These are phyloP conservation scores for Neurospora intermedia DNA, from an alignment of 495 filamentous ascomycete species.

Conservation along the genomic window DNA sequence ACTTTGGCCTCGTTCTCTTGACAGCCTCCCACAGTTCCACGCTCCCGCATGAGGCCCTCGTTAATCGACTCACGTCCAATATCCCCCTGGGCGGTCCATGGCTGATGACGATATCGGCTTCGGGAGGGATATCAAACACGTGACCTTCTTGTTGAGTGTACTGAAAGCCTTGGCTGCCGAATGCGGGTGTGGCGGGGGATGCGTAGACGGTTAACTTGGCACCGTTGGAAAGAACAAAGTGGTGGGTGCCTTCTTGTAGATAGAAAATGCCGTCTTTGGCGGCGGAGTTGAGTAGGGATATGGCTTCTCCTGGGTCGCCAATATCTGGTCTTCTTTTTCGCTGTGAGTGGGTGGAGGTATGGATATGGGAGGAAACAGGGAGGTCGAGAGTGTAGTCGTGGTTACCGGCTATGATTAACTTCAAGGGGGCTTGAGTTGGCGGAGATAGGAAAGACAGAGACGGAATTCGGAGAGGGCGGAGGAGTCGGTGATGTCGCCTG, in stretches of 20 bases:
- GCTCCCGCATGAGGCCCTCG: conserved; percentile 41
- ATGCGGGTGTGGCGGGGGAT: conserved; percentile 56
- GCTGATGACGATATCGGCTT: conserved; percentile 57
- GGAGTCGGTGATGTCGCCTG: conserved; percentile 59
- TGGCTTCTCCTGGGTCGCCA: too few species aligned
- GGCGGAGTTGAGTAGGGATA: too few species aligned
- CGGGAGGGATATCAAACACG: conserved; percentile 33
- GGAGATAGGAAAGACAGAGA: conserved; percentile 43
- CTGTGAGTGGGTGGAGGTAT: not conserved
- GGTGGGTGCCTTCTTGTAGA: conserved; percentile 53
- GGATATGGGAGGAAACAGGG: conserved; percentile 4
- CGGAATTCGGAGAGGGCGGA: conserved; percentile 47
- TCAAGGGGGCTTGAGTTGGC: conserved; percentile 53
- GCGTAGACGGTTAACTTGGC: conserved; percentile 54
- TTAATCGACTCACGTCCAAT: conserved; percentile 36
- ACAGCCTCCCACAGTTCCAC: conserved; percentile 45
- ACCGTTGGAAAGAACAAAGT: conserved; percentile 46
- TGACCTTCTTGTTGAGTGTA: conserved; percentile 44
- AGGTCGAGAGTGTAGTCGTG: conserved; percentile 65
- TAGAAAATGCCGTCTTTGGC: too few species aligned
- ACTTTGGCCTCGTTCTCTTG: conserved; percentile 36
- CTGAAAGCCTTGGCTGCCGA: conserved; percentile 51
- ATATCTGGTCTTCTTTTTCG: too few species aligned
- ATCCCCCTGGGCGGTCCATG: conserved; percentile 59
- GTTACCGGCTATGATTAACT: conserved; percentile 73